These are phyloP conservation scores for Apophysomyces trapeziformis DNA, from an alignment of 371 early-diverging fungal genomes.

Conservation along the genomic window DNA sequence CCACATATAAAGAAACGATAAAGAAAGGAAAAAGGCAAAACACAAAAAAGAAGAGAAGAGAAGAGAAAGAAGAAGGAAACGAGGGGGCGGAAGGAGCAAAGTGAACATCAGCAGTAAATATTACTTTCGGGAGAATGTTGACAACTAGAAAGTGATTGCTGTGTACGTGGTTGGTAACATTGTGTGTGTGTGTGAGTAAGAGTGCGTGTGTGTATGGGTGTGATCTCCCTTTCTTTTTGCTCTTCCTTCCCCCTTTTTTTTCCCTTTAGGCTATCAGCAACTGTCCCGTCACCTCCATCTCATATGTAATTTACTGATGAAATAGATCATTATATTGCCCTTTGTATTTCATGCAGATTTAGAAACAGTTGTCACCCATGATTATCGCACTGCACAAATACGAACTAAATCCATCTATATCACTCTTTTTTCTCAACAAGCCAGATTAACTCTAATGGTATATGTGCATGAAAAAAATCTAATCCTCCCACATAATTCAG, in stretches of 20 bases:
- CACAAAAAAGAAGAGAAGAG: neutral
- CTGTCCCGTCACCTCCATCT: neutral
- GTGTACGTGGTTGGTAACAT: neutral
- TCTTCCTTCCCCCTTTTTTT: conserved; percentile 11
- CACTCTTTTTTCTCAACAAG: no score
- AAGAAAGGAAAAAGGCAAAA: neutral
- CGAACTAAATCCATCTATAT: no score
- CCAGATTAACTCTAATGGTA: no score
- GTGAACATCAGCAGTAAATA: conserved; percentile 12
- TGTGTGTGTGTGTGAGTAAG: neutral
- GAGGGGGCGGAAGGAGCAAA: neutral
- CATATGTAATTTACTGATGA: neutral
- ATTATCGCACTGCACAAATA: no score
- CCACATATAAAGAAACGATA: conserved; percentile 32
- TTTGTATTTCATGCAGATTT: no score
- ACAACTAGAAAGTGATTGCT: conserved; percentile 11
- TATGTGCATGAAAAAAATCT: no score
- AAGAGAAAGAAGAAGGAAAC: conserved; percentile 1
- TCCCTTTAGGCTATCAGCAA: neutral
- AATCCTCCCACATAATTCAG: no score
- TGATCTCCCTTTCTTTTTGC: conserved; percentile 14
- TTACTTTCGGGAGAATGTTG: conserved; percentile 16
- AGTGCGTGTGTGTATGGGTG: conserved; percentile 7
- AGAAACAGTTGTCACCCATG: no score
- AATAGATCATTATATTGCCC: no score